Conservation (phyloP, 2,329 filamentous ascomycete species). For the Tricladium varicosporioides region DNA sequence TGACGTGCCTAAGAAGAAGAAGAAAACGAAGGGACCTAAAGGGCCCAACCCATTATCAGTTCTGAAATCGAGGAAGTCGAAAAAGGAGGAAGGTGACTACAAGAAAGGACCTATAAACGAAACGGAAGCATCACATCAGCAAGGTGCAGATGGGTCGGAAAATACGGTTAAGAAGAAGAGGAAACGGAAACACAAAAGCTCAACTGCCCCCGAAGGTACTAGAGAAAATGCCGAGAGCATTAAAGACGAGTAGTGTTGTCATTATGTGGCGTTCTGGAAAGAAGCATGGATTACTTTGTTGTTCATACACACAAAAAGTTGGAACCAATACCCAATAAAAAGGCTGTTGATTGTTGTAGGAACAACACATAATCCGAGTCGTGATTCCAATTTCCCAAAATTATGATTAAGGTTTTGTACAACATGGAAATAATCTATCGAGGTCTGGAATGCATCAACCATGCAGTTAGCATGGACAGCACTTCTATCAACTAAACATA, state of each 20-base stretch:
- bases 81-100: constrained; percentile 22
- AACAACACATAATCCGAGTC: too few species aligned
- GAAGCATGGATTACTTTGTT: not conserved
- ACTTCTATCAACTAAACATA: too few species aligned
- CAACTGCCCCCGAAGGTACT: constrained; percentile 14
- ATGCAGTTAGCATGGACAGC: not conserved
- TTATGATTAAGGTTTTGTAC: too few species aligned
- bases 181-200: constrained; percentile 37
- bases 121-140: constrained; percentile 14
- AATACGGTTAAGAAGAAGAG: constrained; percentile 36
- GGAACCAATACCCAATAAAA: constrained; percentile 20
- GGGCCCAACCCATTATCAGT: constrained; percentile 69
- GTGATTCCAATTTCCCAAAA: too few species aligned
- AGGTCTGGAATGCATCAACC: not conserved
- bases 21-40: constrained; percentile 60
- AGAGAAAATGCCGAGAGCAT: constrained; percentile 11
- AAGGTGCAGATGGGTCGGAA: constrained; percentile 21
- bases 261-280: constrained; percentile 15
- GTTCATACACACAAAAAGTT: constrained; percentile 7
- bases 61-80: constrained; percentile 66
- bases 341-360: not conserved
- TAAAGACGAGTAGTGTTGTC: constrained; percentile 15
- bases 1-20: constrained; percentile 46
- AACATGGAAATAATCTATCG: too few species aligned
- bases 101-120: constrained; percentile 30